These are phyloP conservation scores for Rhododendron kiyosumense DNA, from an alignment of 148 eudicot species.

Conservation along the genomic window DNA sequence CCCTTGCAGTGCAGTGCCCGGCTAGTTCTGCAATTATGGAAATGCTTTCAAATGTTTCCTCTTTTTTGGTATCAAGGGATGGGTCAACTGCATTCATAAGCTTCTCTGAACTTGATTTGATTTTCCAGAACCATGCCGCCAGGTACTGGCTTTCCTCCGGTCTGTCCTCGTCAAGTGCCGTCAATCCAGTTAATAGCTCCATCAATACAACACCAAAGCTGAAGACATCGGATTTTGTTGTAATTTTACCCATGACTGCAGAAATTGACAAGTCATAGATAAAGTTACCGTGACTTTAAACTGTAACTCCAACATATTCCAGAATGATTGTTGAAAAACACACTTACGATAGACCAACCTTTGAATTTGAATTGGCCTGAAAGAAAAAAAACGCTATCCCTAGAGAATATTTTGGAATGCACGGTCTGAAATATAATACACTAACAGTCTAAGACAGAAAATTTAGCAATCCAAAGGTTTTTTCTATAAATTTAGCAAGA, in stretches of 20 bases:
- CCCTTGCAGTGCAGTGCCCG: slow-evolving; percentile 91
- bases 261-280: not conserved
- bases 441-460: not conserved
- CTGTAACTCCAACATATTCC: not conserved
- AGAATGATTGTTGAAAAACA: not conserved
- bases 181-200: slow-evolving; percentile 86
- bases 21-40: slow-evolving; percentile 68
- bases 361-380: not conserved
- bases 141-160: slow-evolving; percentile 91
- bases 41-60: slow-evolving; percentile 58
- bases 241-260: slow-evolving; percentile 92
- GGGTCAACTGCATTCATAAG: slow-evolving; percentile 67
- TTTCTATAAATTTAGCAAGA: not conserved
- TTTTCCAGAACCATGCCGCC: slow-evolving; percentile 85
- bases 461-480: not conserved
- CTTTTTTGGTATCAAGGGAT: slow-evolving; percentile 43
- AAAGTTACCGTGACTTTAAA: not conserved
- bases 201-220: slow-evolving; percentile 90
- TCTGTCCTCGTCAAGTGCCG: slow-evolving; percentile 80
- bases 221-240: slow-evolving; percentile 86
- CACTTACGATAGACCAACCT: not conserved
- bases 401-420: not conserved
- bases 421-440: not conserved
- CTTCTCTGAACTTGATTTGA: slow-evolving; percentile 64
- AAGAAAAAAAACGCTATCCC: not conserved